Base-by-base conservation (phyloP, 345 rosid genomes). In the Salix purpurea region DNA sequence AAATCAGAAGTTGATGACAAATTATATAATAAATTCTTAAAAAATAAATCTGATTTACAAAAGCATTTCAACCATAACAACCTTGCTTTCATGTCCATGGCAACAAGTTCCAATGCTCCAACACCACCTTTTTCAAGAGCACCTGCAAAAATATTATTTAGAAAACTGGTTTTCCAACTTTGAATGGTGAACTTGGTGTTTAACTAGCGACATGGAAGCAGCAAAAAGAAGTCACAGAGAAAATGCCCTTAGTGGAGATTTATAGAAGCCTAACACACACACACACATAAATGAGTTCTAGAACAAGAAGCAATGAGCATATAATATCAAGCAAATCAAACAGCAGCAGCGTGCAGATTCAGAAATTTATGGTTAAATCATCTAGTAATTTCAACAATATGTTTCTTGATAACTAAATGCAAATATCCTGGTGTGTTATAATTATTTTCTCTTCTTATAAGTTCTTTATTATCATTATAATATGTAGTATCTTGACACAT, bases 41-140 rank as follows among this genome's bases (percentile, higher is more conserved):
- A 5, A 24, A 69, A 77, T 39, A 66, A 5, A 42, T 46, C 65
- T 74, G 42, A 60, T 72, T 58, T 16, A 34, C 6, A 70, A 68
- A 67, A 65, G 60, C 76, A 74, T 69, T 74, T 48, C 46, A 76
- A 74, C 73, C 77, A 77, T 69, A 74, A 69, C 76, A 77, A 94
- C 99, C 99, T 93, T 54, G 98, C 98, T 91, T 96, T 96, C 99
- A 96, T 96, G 88, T 96, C 99, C 99, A 96, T 96, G 68, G 99
- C 99, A 83, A 96, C 98, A 83, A 96, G 96, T 87, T 96, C 99
- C 82, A 96, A 80, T 12, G 99, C 98, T 60, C 99, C 99, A 69
- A 92, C 97, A 46, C 99, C 99, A 52, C 99, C 98, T 83, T 96
- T 96, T 64, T 96, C 99, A 79, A 96, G 88, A 78, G 97, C 94